These are phyloP conservation scores for Cyberlindnera sargentensis DNA, from an alignment of 805 yeast genomes.

Conservation along the genomic window DNA sequence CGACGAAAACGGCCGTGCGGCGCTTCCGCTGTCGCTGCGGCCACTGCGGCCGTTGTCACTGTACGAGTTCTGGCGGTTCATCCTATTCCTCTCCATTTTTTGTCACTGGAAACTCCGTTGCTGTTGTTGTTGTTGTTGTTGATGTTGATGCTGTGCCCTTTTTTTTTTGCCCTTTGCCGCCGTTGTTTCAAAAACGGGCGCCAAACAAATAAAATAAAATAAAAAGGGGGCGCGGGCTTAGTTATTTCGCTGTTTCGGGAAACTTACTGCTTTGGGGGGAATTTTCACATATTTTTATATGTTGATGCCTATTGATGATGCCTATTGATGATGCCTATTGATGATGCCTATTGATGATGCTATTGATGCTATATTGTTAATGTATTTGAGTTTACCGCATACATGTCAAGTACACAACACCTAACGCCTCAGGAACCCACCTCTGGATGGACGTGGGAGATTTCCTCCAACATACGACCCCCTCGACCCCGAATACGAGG, in stretches of 20 bases:
- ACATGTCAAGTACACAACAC: not conserved
- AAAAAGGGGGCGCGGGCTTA: no score
- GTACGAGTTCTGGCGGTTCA: not conserved
- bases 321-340: no score
- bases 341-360: no score
- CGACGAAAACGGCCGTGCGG: slow-evolving; percentile 40
- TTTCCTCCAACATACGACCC: not conserved
- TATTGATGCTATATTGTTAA: no score
- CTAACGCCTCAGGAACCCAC: slow-evolving; percentile 20
- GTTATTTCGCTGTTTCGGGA: no score
- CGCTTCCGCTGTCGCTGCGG: no score
- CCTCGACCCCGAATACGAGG: not conserved
- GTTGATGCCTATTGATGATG: no score
- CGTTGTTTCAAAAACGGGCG: not conserved
- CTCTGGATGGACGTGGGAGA: slow-evolving; percentile 20
- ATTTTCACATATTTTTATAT: no score
- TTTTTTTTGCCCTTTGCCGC: not conserved
- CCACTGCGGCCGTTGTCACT: not conserved
- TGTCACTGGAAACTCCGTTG: not conserved
- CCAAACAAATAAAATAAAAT: no score
- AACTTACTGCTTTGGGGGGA: no score
- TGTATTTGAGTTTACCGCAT: no score
- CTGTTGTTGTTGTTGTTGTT: not conserved
- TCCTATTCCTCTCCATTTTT: not conserved
- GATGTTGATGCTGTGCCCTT: not conserved